Evolutionary conservation across 495 filamentous ascomycete genomes (phyloP), one percentile per base, ranked within the genome.

Genomic region (Neurospora africana): DNA sequence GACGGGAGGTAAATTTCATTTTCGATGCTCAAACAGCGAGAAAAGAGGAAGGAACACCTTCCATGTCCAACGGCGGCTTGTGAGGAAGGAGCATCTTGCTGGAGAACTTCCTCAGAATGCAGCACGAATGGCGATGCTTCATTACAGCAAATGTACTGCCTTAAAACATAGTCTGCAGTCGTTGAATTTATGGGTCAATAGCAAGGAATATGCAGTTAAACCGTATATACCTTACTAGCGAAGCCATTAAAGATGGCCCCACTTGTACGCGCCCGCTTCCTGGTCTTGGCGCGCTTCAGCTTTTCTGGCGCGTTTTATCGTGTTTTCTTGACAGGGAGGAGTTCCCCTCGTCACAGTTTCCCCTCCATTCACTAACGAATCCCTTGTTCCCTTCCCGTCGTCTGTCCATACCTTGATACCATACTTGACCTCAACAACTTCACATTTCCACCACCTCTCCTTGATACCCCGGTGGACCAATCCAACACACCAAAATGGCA

Each of bases 261-360:
- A 69, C 40, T 41, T 43, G 68, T 68, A 71, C 74, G 74, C 73
- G 74, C 75, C 69, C n/a, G 69, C 53, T 69, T 17, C 71, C 70
- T 43, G 36, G 10, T 2, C 15, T 17, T 23, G 44, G 68, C 75
- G 74, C 74, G 76, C 72, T 41, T 61, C 70, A 69, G 13, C 33
- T 33, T 44, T 73, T 30, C 75, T 73, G 69, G 58, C 78, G 78
- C 76, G 78, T 77, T 80, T 79, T 79, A 71, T 79, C 77, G 78
- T 75, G 78, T 80, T 77, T 79, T 76, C 76, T 78, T 76, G 75
- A 74, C 74, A 65, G 53, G 53, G 53, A 61, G 53, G 53, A 30
- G 15, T 19, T 61, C 23, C 53, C 53, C 53, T 61, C 53, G 21
- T 23, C 21, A 30, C 23, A 27, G 23, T 1, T 27, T 58, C 53